A percentile compares a stretch with the other conserved stretches of the same genome.
phyloP scores from a whole-genome alignment of 2,329 filamentous ascomycete genomes.

The Dichotomopilus funicola region DNA sequence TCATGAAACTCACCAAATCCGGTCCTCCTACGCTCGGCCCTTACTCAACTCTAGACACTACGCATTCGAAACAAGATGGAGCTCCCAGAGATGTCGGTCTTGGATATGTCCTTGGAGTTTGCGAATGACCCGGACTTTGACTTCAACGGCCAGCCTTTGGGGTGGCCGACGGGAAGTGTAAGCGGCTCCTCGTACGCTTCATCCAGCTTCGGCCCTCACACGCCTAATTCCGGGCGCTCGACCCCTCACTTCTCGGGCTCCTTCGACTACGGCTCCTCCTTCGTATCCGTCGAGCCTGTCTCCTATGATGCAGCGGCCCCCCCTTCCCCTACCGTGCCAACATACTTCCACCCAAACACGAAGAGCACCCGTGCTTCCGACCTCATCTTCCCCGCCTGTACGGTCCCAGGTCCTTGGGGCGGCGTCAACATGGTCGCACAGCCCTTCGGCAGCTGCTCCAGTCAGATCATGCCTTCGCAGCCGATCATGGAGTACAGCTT shows the following conservation, averaged over 20 bases:
- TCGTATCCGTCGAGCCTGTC: conserved; percentile 22
- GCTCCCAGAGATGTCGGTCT: conserved; percentile 13
- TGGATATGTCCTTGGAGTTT: conserved; percentile 29
- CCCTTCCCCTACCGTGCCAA: conserved; percentile 27
- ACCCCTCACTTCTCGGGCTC: conserved; percentile 23
- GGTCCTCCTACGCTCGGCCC: no score
- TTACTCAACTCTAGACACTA: no score
- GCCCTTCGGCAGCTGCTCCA: conserved; percentile 1
- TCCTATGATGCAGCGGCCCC: conserved; percentile 28
- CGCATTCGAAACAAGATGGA: conserved; percentile 15
- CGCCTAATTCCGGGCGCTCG: conserved; percentile 30
- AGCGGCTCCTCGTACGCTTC: conserved; percentile 28
- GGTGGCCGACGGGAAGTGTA: conserved; percentile 23
- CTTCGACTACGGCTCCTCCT: conserved; percentile 24
- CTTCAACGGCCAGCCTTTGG: conserved; percentile 20
- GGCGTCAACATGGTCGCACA: conserved; percentile 7
- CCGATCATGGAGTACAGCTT: conserved; percentile 12
- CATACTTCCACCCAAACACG: conserved; percentile 26
- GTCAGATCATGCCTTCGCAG: conserved; percentile 16
- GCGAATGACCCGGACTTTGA: conserved; percentile 22
- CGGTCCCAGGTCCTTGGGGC: conserved; percentile 16
- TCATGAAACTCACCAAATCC: no score
- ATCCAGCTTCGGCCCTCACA: conserved; percentile 28
- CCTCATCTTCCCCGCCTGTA: conserved; percentile 11
- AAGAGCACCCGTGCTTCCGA: conserved; percentile 8